These are phyloP conservation scores for slime mould (Dictyostelium discoideum) DNA, from an alignment of 78 protist genomes.

Conservation along the genomic window dicty_2.7 NC_007090.3:4728001-4728500, in stretches of 20 bases:
- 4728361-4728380: neutral
- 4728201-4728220: constrained; percentile 17
- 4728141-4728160: constrained; percentile 40
- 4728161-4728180: constrained; percentile 32
- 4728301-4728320: too few relatives aligned
- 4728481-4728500: neutral
- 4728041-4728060: constrained; percentile 34
- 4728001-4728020: constrained; percentile 22
- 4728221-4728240: constrained; percentile 1
- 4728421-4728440: neutral
- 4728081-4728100: constrained; percentile 21
- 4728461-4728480: neutral
- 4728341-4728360: neutral
- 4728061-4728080: constrained; percentile 23
- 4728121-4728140: constrained; percentile 15
- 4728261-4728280: neutral
- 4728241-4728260: neutral
- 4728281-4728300: too few relatives aligned
- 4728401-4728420: neutral
- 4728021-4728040: neutral
- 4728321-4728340: neutral
- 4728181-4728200: constrained; percentile 3
- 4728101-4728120: constrained; percentile 1
- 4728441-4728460: neutral
- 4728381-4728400: neutral